Evolutionary conservation across 1,139 yeast genomes (phyloP), one percentile per base, ranked within the genome.

Genomic region (Lodderomyces metapsilosis): DNA sequence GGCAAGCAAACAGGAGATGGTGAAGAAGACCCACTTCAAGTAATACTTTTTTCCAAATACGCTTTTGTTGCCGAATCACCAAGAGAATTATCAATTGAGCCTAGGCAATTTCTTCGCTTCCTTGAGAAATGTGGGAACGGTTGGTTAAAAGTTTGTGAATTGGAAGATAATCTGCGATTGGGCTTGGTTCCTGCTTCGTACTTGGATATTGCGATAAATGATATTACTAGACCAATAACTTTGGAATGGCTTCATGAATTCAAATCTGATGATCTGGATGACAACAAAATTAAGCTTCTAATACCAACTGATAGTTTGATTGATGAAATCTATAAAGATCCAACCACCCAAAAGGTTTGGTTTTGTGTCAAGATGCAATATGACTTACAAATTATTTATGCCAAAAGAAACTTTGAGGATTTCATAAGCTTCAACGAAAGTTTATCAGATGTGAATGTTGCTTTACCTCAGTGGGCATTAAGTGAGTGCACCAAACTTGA

Each of bases 131-230:
- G 62, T 1, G 67, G 68, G 4, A 62, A 64, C 46, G 74, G 72
- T 4, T 68, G 74, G 74, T 46, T 68, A 7, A 48, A 57, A 39
- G 73, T 67, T 27, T 58, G 63, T 45, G 54, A 52, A 36, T 52
- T 68, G 34, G 70, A 66, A 37, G 52, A 57, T 39, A 47, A 57
- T n/a, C 45, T 51, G 5, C 45, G 48, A 8, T 56, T 58, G 3
- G 73, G 73, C 0, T 46, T 66, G 22, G 64, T 67, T 3, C 72
- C 73, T 1, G 68, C 71, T 2, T 53, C 57, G 16, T 67, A 66
- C 41, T 63, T 66, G 15, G 70, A 65, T 40, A 66, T 67, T 24
- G 70, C 68, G n/a, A 57, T 65, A 23, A 66, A 66, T 43, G 71
- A 66, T 46, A 43, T 56, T 3, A 39, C 45, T 4, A 57, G 61